Evolutionary conservation across 1,284 basidiomycete species (phyloP), one percentile per base, ranked within the genome.

Genomic region (Ustilago crameri): DNA sequence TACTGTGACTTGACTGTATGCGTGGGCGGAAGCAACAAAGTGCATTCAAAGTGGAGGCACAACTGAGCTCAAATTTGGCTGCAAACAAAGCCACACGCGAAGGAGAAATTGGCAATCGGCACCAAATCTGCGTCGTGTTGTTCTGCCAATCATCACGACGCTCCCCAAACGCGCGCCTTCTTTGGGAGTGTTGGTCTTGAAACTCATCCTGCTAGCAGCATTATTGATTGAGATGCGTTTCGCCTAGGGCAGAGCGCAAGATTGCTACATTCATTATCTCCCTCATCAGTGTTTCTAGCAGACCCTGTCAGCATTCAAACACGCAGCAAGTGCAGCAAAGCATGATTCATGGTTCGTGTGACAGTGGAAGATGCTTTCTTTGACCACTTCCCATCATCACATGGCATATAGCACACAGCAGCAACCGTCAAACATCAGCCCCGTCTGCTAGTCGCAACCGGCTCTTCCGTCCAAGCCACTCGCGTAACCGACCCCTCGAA

Each of bases 141-240:
- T n/a, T 37, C 35, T 37, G 35, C 35, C 35, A n/a, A 37, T 30
- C 30, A 37, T 17, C 12, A 37, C n/a, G 14, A 37, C 35, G n/a
- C 35, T 37, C n/a, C 5, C 7, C 35, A 37, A 15, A 37, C 35
- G 35, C 35, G 35, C 14, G n/a, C 5, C 5, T 37, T 37, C 17
- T 15, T 30, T 30, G 12, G 30, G 51, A 42, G 53, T 62, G 53
- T 62, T 56, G 60, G 44, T 57, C 43, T 52, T 37, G 35, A 17
- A 37, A 5, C 15, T 37, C 35, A 37, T 5, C 15, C n/a, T 14
- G 35, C 7, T 37, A 9, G 32, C 8, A 9, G 8, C 9, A 34
- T 9, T 34, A 34, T 14, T 37, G 12, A 37, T 37, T 14, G 14
- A 37, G 35, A 14, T 34, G 32, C 8, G 32, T 15, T 34, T 34